These are phyloP conservation scores for Citrus sp. DNA, from an alignment of 345 rosid genomes.

Conservation along the genomic window DNA sequence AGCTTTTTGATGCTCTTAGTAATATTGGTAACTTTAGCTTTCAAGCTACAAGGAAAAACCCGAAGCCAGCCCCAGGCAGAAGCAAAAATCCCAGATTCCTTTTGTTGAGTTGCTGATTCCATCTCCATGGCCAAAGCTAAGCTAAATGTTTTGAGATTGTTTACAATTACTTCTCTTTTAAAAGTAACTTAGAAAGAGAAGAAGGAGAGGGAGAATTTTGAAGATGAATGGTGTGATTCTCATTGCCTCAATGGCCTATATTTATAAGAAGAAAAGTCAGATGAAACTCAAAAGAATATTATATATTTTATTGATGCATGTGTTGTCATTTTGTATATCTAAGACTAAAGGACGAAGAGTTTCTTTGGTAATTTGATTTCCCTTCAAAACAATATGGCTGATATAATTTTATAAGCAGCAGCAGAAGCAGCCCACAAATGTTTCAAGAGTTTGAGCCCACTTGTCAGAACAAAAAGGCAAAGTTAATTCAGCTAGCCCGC, in stretches of 20 bases:
- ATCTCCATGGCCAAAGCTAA: constrained; percentile 34
- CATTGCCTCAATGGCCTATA: constrained; percentile 15
- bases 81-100: constrained; percentile 16
- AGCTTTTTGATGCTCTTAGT: constrained; percentile 37
- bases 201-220: neutral
- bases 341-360: constrained; percentile 30
- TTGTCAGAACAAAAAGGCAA: constrained; percentile 1
- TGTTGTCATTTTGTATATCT: constrained; percentile 5
- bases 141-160: neutral
- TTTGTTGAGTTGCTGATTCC: constrained; percentile 30
- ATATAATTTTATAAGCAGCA: constrained; percentile 20
- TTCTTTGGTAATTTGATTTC: constrained; percentile 10
- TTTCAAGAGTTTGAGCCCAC: constrained; percentile 15
- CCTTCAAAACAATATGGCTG: constrained; percentile 21
- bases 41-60: constrained; percentile 27
- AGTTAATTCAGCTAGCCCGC: constrained; percentile 23
- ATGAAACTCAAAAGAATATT: neutral
- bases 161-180: neutral
- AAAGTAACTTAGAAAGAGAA: neutral
- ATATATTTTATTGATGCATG: constrained; percentile 7
- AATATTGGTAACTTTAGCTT: constrained; percentile 18
- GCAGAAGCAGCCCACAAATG: constrained; percentile 11
- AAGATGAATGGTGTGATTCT: neutral
- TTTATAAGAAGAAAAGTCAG: constrained; percentile 43
- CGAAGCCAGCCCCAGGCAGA: constrained; percentile 27